A percentile compares a stretch with the other conserved stretches of the same genome.
phyloP scores from a whole-genome alignment of 2,329 filamentous ascomycete species.

The Botrytis squamosa region DNA sequence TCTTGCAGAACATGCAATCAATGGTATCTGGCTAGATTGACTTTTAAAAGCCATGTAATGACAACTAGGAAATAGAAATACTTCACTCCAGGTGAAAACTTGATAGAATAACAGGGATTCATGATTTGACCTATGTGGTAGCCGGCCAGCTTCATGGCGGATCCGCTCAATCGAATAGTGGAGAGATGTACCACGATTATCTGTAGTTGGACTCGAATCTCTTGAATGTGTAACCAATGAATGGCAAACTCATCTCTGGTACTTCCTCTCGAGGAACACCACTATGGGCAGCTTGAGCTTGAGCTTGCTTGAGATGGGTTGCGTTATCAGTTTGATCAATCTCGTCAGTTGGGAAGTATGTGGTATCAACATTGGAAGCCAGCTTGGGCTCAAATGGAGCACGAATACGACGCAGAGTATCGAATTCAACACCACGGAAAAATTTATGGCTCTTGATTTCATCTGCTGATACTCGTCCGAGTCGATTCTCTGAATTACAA shows the following conservation, averaged over 20 bases:
- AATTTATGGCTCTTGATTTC: conserved; percentile 94
- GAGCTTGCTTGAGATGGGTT: conserved; percentile 71
- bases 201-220: conserved; percentile 78
- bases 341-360: conserved; percentile 98
- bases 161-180: neutral
- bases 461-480: conserved; percentile 80
- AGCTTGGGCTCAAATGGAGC: conserved; percentile 95
- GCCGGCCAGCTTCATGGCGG: neutral
- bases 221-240: conserved; percentile 97
- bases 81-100: conserved; percentile 11
- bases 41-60: neutral
- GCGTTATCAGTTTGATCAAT: conserved; percentile 96
- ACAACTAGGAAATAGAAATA: conserved; percentile 2
- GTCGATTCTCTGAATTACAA: conserved; percentile 87
- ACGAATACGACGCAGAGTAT: conserved; percentile 85
- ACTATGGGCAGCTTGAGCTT: conserved; percentile 59
- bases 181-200: conserved; percentile 39
- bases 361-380: conserved; percentile 90
- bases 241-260: conserved; percentile 93
- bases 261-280: conserved; percentile 64
- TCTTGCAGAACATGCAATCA: conserved; percentile 13
- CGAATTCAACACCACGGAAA: conserved; percentile 96
- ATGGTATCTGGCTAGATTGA: conserved; percentile 17
- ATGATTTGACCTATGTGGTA: neutral
- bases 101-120: neutral